Percentiles rank a stretch among this genome's conserved stretches.
phyloP scores from a whole-genome alignment of 2,329 filamentous ascomycete genomes.

The Tolypocladium amazonense region DNA sequence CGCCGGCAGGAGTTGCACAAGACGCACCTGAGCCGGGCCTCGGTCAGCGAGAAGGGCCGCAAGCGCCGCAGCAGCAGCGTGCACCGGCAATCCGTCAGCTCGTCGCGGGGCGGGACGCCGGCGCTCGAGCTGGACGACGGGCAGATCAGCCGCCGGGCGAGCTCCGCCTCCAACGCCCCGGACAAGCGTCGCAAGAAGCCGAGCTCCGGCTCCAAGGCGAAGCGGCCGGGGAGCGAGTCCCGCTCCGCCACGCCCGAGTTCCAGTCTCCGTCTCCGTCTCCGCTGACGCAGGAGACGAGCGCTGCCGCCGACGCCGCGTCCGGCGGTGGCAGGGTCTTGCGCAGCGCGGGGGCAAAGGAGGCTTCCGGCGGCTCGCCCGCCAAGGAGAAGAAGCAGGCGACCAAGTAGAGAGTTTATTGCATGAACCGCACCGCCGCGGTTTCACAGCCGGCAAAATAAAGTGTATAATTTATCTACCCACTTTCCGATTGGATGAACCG shows the following conservation, averaged over 20 bases:
- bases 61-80: conserved; percentile 41
- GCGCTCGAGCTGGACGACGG: conserved; percentile 35
- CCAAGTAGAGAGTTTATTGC: background rate
- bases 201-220: conserved; percentile 29
- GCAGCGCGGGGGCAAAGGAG: conserved; percentile 8
- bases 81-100: conserved; percentile 40
- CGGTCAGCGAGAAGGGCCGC: conserved; percentile 33
- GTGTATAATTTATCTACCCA: background rate
- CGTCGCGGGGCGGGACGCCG: conserved; percentile 39
- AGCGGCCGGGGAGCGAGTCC: conserved; percentile 34
- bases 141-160: conserved; percentile 29
- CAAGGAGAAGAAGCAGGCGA: background rate
- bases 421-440: background rate
- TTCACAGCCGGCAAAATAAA: background rate
- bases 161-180: conserved; percentile 36
- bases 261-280: conserved; percentile 42
- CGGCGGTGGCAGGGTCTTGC: conserved; percentile 12
- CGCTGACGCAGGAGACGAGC: conserved; percentile 38
- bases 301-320: conserved; percentile 10
- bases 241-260: conserved; percentile 44
- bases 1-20: conserved; percentile 26
- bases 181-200: conserved; percentile 44
- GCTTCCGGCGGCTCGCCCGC: background rate
- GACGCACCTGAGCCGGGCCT: conserved; percentile 24
- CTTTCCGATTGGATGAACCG: background rate